Evolutionary conservation across 176 grass and related monocot genomes (phyloP), one percentile per base, ranked within the genome.

Genomic region (Lolium perenne): DNA sequence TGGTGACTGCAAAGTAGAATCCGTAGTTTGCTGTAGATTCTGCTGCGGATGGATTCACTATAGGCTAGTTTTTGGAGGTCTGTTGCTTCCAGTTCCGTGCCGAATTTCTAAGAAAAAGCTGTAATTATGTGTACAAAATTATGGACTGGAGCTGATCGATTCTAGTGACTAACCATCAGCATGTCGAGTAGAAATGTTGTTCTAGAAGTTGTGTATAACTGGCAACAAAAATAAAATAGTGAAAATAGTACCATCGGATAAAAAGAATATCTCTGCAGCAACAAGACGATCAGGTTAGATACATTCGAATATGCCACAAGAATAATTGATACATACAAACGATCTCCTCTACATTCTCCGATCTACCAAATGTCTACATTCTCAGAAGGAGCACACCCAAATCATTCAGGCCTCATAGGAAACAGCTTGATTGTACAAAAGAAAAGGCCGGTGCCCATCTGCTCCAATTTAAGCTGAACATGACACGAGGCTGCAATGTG

Each of bases 401-500:
- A 55, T 8, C 55, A 35, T 21, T 21, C 46, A 35, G 25, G 32
- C 32, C 32, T 92, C 76, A 93, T 78, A 95, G 83, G 43, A 82
- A 90, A 93, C 95, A 95, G 59, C 74, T 94, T 45, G 88, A 92
- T 49, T 77, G 89, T 45, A 95, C 81, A 21, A 93, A 53, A 63
- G 32, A 35, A 35, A 35, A 35, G 32, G 72, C 89, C 12, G 91
- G 87, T 49, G 69, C 8, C 14, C 86, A 84, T 23, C 83, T 62
- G 78, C 61, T 80, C 29, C 88, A 91, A 13, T 91, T 86, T 60
- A 98, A 20, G 6, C 61, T 78, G 74, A 92, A 85, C 65, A 89
- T 46, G 46, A 92, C 23, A 45, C 91, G 88, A 46, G 93, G 89
- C 78, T 94, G 91, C 75, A 98, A 20, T 4, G 73, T 92, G 18